Conservation (phyloP, 2,329 filamentous ascomycete species). For the Nemania sp. region DNA sequence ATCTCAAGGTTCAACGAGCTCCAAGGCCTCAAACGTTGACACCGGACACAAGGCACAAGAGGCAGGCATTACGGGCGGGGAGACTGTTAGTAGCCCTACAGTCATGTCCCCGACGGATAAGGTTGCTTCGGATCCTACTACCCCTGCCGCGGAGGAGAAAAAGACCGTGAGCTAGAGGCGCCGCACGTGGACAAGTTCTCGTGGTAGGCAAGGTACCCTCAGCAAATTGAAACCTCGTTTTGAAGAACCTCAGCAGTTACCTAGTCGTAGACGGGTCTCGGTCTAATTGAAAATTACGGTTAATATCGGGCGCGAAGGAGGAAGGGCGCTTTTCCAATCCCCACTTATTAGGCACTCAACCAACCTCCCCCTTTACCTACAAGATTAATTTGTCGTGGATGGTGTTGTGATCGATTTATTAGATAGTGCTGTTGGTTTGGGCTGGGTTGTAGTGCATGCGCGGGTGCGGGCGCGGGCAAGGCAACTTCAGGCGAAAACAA, state of each 20-base stretch:
- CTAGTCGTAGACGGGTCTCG: constrained; percentile 17
- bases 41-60: constrained; percentile 59
- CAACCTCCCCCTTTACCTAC: constrained; percentile 9
- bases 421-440: neutral
- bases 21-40: constrained; percentile 43
- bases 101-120: constrained; percentile 47
- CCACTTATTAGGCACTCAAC: constrained; percentile 3
- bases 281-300: constrained; percentile 20
- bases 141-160: constrained; percentile 43
- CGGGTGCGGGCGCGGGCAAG: constrained; percentile 23
- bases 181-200: constrained; percentile 28
- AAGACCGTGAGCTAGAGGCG: constrained; percentile 44
- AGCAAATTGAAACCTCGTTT: constrained; percentile 21
- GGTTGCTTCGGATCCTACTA: constrained; percentile 32
- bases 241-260: neutral
- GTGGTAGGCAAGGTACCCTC: constrained; percentile 25
- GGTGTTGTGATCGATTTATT: constrained; percentile 13
- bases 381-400: neutral
- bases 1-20: constrained; percentile 42
- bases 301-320: neutral
- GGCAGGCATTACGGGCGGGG: constrained; percentile 57
- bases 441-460: constrained; percentile 25
- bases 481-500: constrained; percentile 29
- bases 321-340: neutral
- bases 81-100: constrained; percentile 50